A percentile compares a stretch with the other conserved stretches of the same genome.
These are phyloP conservation scores for Elsinoe necatrix DNA, from an alignment of 2,329 filamentous ascomycete species.

Conservation along the genomic window DNA sequence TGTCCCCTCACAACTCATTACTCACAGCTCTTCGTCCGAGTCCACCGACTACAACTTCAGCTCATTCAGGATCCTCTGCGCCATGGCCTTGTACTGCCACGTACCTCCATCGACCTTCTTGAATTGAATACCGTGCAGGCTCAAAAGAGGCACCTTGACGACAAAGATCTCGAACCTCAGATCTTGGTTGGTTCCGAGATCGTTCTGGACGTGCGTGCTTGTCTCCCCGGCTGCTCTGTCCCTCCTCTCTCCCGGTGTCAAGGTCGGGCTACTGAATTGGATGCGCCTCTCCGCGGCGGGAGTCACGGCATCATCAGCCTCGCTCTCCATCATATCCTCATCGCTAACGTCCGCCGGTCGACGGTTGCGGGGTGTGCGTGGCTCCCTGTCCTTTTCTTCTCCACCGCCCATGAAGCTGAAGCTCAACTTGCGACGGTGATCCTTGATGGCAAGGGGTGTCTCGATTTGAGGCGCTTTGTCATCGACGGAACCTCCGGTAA, in stretches of 20 bases:
- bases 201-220: conserved; percentile 82
- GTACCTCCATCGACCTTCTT: conserved; percentile 93
- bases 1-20: neutral
- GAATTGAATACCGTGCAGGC: conserved; percentile 92
- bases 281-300: conserved; percentile 17
- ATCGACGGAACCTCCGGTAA: conserved; percentile 35
- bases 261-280: conserved; percentile 7
- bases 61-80: conserved; percentile 84
- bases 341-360: conserved; percentile 57
- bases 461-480: conserved; percentile 28
- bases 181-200: conserved; percentile 74
- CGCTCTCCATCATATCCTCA: conserved; percentile 67
- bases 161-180: conserved; percentile 94
- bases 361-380: conserved; percentile 40
- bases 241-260: conserved; percentile 37
- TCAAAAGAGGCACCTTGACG: conserved; percentile 90
- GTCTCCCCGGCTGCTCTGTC: conserved; percentile 65
- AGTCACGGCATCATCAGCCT: conserved; percentile 25
- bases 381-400: conserved; percentile 54
- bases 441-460: conserved; percentile 39
- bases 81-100: conserved; percentile 99
- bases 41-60: conserved; percentile 54
- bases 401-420: conserved; percentile 60
- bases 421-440: conserved; percentile 71
- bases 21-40: neutral